Evolutionary conservation across 2,329 filamentous ascomycete genomes (phyloP), one percentile per base, ranked within the genome.

Genomic region (Ascochyta pisi): DNA sequence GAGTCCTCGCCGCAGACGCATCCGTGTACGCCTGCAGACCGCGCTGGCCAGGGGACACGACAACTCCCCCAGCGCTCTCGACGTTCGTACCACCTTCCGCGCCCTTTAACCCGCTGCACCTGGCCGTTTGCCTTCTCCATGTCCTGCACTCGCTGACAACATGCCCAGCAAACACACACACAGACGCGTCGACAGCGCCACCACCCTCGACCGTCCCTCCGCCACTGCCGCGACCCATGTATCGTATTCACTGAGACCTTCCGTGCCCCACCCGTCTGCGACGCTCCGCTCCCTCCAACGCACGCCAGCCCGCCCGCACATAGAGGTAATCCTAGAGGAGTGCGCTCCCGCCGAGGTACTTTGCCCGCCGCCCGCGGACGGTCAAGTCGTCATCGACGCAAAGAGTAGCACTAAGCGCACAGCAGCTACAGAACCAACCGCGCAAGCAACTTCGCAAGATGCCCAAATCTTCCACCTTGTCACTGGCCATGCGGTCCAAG

Each of bases 391-490:
- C 54, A 34, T 42, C 43, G 56, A 59, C 35, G 42, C 19, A 26
- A 43, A 10, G 38, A 47, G 42, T 16, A 13, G 47, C 47, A 63
- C 69, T 72, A 66, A 73, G 57, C 60, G 40, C 50, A 58, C 48
- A 49, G 40, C 63, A 73, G 67, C 46, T 66, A 37, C 57, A 64
- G 61, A 50, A 59, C n/a, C 53, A 57, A 43, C 65, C 65, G 39
- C 65, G 58, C 48, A 75, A 67, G 57, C 63, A 65, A 50, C 51
- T 73, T 22, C 64, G 70, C 53, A 76, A 73, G 60, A 76, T 76
- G 74, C 74, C 73, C 31, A 76, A 76, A 48, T 70, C 72, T 13
- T 71, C 74, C 34, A 70, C 73, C 33, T 54, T 76, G 56, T 76
- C 74, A 29, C 61, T 76, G 31, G 69, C 70, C 49, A 73, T 73